Conservation (phyloP, 2,329 filamentous ascomycete genomes). For the Fusarium palustre region DNA sequence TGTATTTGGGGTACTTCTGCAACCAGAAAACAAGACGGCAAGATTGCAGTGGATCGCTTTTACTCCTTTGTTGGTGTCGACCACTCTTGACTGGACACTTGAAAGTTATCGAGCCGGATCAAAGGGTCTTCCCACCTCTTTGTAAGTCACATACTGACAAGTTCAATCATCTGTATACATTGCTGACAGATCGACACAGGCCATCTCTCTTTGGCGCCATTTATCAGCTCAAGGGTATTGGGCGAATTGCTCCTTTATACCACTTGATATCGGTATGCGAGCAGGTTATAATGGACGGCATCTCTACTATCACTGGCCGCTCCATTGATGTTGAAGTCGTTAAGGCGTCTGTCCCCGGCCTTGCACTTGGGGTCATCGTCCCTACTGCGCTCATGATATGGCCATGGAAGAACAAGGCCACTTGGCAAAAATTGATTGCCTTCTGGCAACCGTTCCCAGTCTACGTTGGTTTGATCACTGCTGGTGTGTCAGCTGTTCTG, state of each 20-base stretch:
- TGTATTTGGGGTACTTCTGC: not conserved
- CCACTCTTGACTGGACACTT: constrained; percentile 12
- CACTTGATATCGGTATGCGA: not conserved
- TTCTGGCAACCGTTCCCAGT: constrained; percentile 13
- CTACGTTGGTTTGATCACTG: not conserved
- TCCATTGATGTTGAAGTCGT: not conserved
- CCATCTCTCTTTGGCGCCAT: not conserved
- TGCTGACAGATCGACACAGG: not conserved
- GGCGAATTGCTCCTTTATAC: not conserved
- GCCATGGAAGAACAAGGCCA: not conserved
- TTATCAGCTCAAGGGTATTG: not conserved
- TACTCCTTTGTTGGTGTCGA: not conserved
- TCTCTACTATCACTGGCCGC: rapidly evolving
- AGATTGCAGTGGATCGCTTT: not conserved
- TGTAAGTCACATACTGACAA: not conserved
- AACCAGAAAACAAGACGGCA: rapidly evolving
- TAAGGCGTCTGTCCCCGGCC: rapidly evolving
- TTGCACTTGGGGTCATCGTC: not conserved
- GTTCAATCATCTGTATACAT: rapidly evolving
- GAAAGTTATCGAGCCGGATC: constrained; percentile 3
- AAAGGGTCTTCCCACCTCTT: not conserved
- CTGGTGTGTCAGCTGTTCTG: rapidly evolving
- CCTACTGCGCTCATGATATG: constrained; percentile 1
- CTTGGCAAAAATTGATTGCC: not conserved
- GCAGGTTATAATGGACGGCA: rapidly evolving